Evolutionary conservation across 2,329 filamentous ascomycete species (phyloP), one percentile per base, ranked within the genome.

Genomic region (Microsporum ferrugineum): DNA sequence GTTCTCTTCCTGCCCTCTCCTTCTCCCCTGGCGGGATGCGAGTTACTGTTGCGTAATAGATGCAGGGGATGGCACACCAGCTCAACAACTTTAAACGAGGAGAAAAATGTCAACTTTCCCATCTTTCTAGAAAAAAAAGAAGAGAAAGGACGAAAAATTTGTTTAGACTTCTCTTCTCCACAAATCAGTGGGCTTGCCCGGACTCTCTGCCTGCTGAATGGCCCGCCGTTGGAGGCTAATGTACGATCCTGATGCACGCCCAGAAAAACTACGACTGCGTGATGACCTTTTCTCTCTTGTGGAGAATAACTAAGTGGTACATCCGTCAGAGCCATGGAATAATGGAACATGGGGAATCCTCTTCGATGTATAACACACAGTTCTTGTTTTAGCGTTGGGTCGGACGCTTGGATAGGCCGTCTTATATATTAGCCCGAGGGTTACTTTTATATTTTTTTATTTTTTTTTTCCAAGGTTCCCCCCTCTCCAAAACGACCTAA

Each of bases 101-200:
- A 39, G 55, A 41, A 41, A 39, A 57, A 39, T 39, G 33, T 23
- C 55, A 43, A 33, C 31, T 23, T 10, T 27, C 55, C 14, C 34
- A n/a, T 41, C 17, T 41, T 57, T 57, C 36, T 39, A 17, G 31
- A 33, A 56, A 31, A 56, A 56, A 56, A 33, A 57, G 34, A 39
- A 57, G 36, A 43, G 12, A 7, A 36, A 12, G 36, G 51, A 38
- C 51, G 55, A 57, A 57, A 57, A 57, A 43, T 57, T 34, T 57
- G 55, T 43, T 57, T 57, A 41, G 55, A n/a, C 55, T 57, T 57
- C 55, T 36, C 34, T 31, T 57, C 55, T 57, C 55, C 55, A 57
- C 55, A 39, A 34, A 34, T 34, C 51, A 14, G 51, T 55, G 51
- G 51, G 51, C 33, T 55, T 55, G 31, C 51, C 51, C 51, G 51